Evolutionary conservation across 768 basidiomycete genomes (phyloP), one percentile per base, ranked within the genome.

Genomic region (Kwoniella sp.): DNA sequence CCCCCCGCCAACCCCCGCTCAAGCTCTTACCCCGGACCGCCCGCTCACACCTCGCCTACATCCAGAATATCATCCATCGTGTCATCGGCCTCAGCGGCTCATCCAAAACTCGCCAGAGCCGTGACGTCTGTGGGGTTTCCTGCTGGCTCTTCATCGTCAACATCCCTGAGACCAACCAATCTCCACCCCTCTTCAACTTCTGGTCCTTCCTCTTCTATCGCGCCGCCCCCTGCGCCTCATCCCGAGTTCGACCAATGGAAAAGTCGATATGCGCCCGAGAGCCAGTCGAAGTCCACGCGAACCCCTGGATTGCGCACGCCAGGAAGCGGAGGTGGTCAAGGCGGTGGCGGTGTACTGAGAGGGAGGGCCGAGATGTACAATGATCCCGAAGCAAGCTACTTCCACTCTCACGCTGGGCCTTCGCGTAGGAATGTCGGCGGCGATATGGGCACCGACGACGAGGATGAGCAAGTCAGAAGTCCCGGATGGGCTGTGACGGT

Each of bases 11-110:
- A 63, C 47, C 50, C 55, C 7, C 47, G 66, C 17, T 62, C 66
- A 22, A 22, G 61, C 2, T 68, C 66, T 8, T 68, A 63, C 37
- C 66, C 66, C 12, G 66, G 66, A 17, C 55, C 66, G 2, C n/a
- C 55, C n/a, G 37, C 60, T 26, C 47, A 63, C 17, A 58, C 66
- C 29, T 65, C 67, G 1, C 63, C 67, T 4, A 68, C 62, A 20
- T 68, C 67, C 0, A 63, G 67, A 31, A 52, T 68, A 22, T 64
- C 67, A 0, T 45, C 62, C 8, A 68, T 68, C 41, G 59, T 68
- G 9, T 60, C 57, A 5, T 55, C 62, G 8, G 52, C 61, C 12
- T 68, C 63, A 22, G 59, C 58, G 2, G 51, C 56, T 47, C 66
- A 68, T 28, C 66, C 66, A 2, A 63, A 68, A 59, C 45, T 68